Conservation (phyloP, 75 land plant genomes). For the Pinus tabuliformis region DNA sequence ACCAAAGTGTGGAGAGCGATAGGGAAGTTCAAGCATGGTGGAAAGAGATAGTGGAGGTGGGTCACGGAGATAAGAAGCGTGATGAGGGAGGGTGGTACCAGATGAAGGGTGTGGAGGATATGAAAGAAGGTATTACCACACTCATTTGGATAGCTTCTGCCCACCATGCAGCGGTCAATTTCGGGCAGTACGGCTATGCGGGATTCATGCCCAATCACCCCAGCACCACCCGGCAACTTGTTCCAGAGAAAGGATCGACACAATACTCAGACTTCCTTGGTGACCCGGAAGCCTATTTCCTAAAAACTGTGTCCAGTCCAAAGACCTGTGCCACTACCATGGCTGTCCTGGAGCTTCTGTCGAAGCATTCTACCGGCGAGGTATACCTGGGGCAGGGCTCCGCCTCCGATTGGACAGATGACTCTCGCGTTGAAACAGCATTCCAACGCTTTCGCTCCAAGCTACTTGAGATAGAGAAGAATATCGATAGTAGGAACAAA, state of each 20-base stretch:
- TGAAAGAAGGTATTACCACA: conserved; percentile 32
- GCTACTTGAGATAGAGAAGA: neutral
- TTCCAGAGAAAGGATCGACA: conserved; percentile 57
- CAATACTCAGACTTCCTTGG: conserved; percentile 53
- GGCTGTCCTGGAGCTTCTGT: conserved; percentile 50
- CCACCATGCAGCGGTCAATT: conserved; percentile 50
- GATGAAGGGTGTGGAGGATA: conserved; percentile 24
- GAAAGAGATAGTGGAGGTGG: conserved; percentile 36
- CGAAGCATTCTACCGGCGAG: conserved; percentile 77
- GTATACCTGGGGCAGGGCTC: conserved; percentile 63
- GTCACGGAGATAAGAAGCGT: conserved; percentile 48
- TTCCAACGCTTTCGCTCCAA: neutral
- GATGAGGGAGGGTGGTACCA: conserved; percentile 42
- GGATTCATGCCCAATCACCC: conserved; percentile 72
- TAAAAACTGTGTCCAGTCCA: neutral
- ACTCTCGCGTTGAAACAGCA: neutral
- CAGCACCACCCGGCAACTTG: conserved; percentile 50
- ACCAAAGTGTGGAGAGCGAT: conserved; percentile 23
- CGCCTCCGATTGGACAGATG: conserved; percentile 18
- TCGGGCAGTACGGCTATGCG: conserved; percentile 68
- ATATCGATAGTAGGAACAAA: neutral
- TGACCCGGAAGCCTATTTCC: conserved; percentile 45
- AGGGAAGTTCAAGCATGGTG: conserved; percentile 57
- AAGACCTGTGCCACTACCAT: neutral
- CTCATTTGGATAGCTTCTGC: conserved; percentile 39